These are phyloP conservation scores for Elsinoe fawcettii DNA, from an alignment of 2,329 filamentous ascomycete species.

Conservation along the genomic window DNA sequence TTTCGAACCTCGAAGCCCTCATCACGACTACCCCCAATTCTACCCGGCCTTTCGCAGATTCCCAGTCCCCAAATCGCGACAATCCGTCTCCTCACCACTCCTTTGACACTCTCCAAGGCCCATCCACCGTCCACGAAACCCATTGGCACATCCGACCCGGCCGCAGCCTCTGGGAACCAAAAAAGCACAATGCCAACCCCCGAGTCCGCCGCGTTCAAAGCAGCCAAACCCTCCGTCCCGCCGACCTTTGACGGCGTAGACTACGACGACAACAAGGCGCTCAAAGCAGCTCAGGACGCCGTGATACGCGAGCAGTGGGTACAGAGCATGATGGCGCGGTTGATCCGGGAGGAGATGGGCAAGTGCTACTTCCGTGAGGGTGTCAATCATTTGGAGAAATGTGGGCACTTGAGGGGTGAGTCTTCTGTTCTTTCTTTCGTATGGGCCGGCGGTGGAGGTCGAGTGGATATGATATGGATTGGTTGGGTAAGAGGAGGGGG, in stretches of 20 bases:
- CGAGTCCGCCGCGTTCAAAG: conserved; percentile 73
- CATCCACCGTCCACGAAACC: too few relatives aligned
- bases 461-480: too few relatives aligned
- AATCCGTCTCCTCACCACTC: too few relatives aligned
- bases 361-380: conserved; percentile 81
- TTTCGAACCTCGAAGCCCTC: conserved; percentile 3
- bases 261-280: conserved; percentile 70
- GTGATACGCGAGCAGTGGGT: conserved; percentile 85
- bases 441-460: neutral
- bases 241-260: conserved; percentile 81
- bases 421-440: conserved; percentile 20
- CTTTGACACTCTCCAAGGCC: too few relatives aligned
- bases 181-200: conserved; percentile 63
- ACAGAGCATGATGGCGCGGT: conserved; percentile 76
- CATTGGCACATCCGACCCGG: too few relatives aligned
- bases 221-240: conserved; percentile 73
- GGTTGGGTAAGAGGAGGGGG: neutral
- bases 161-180: neutral
- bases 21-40: neutral
- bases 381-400: conserved; percentile 84
- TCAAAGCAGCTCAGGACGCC: conserved; percentile 77
- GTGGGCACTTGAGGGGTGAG: conserved; percentile 72
- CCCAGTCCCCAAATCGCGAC: too few relatives aligned
- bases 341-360: conserved; percentile 73
- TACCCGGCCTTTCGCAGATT: too few relatives aligned